These are phyloP conservation scores for Cryphonectria radicalis DNA, from an alignment of 2,329 filamentous ascomycete genomes.

Conservation along the genomic window DNA sequence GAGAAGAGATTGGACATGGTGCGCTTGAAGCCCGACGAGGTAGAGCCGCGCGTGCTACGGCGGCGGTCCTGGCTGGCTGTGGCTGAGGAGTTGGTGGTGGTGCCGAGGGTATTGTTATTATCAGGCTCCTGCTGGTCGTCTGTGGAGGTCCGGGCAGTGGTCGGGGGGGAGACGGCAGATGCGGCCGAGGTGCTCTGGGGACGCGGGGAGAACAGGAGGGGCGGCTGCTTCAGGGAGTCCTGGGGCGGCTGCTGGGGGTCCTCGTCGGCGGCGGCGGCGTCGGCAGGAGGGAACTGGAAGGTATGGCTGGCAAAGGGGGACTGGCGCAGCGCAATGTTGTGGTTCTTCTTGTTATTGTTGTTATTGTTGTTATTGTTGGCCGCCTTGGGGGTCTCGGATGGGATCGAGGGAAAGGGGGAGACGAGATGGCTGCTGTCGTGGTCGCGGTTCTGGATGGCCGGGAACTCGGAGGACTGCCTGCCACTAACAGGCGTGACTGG, in stretches of 20 bases:
- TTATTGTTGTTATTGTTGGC: not conserved
- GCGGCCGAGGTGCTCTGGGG: slow-evolving; percentile 16
- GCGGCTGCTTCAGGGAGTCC: slow-evolving; percentile 8
- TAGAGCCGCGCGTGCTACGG: slow-evolving; percentile 47
- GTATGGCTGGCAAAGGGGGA: slow-evolving; percentile 20
- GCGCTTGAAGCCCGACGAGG: slow-evolving; percentile 50
- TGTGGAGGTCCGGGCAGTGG: slow-evolving; percentile 28
- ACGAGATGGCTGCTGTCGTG: slow-evolving; percentile 35
- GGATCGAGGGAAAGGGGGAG: slow-evolving; percentile 23
- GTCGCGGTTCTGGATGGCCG: slow-evolving; percentile 47
- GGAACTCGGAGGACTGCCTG: slow-evolving; percentile 60
- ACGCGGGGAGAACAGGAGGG: not conserved
- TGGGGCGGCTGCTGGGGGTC: not conserved
- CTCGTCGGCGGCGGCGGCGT: not conserved
- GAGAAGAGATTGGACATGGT: slow-evolving; percentile 56
- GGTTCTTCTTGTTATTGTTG: too few species aligned
- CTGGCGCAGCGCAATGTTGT: slow-evolving; percentile 18
- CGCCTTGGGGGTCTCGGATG: slow-evolving; percentile 21
- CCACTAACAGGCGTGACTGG: slow-evolving; percentile 65
- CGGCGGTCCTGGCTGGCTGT: slow-evolving; percentile 41
- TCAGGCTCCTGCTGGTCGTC: slow-evolving; percentile 33
- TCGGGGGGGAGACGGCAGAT: slow-evolving; percentile 15
- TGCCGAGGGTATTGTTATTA: too few species aligned
- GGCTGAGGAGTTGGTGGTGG: slow-evolving; percentile 14
- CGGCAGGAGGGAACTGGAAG: slow-evolving; percentile 14